A percentile compares a stretch with the other conserved stretches of the same genome.
Evolutionary conservation across 2,329 filamentous ascomycete genomes (phyloP).

Genomic region (Fusarium robinianum): DNA sequence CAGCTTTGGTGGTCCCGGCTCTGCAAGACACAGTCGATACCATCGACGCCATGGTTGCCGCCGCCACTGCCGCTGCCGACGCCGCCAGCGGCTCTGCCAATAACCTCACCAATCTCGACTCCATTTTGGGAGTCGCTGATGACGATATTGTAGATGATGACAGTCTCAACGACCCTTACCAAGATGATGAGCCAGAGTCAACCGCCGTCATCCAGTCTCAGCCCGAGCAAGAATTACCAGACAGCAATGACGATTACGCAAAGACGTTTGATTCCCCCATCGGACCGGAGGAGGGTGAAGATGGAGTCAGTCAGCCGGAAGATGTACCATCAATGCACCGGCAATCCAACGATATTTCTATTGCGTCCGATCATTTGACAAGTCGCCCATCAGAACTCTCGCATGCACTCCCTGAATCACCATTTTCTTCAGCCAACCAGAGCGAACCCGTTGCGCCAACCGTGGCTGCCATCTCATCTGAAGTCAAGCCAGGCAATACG

Average conservation of each 20-base stretch:
- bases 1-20: slow-evolving; percentile 52
- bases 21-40: slow-evolving; percentile 59
- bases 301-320: slow-evolving; percentile 42
- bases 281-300: slow-evolving; percentile 43
- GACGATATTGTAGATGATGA: slow-evolving; percentile 51
- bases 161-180: slow-evolving; percentile 55
- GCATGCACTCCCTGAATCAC: slow-evolving; percentile 41
- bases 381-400: slow-evolving; percentile 39
- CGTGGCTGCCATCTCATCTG: slow-evolving; percentile 37
- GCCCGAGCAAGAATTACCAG: slow-evolving; percentile 37
- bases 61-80: slow-evolving; percentile 37
- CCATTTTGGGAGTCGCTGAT: slow-evolving; percentile 42
- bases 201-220: slow-evolving; percentile 35
- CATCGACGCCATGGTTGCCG: slow-evolving; percentile 52
- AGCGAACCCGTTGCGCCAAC: slow-evolving; percentile 31
- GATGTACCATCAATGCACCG: slow-evolving; percentile 51
- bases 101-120: slow-evolving; percentile 40
- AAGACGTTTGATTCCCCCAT: slow-evolving; percentile 56
- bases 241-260: slow-evolving; percentile 55
- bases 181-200: slow-evolving; percentile 44
- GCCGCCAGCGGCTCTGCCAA: slow-evolving; percentile 38
- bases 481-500: slow-evolving; percentile 34
- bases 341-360: slow-evolving; percentile 50
- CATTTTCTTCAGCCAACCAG: slow-evolving; percentile 33
- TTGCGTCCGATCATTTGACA: slow-evolving; percentile 46